These are phyloP conservation scores for Psilocybe cyanescens DNA, from an alignment of 768 basidiomycete species.

Conservation along the genomic window DNA sequence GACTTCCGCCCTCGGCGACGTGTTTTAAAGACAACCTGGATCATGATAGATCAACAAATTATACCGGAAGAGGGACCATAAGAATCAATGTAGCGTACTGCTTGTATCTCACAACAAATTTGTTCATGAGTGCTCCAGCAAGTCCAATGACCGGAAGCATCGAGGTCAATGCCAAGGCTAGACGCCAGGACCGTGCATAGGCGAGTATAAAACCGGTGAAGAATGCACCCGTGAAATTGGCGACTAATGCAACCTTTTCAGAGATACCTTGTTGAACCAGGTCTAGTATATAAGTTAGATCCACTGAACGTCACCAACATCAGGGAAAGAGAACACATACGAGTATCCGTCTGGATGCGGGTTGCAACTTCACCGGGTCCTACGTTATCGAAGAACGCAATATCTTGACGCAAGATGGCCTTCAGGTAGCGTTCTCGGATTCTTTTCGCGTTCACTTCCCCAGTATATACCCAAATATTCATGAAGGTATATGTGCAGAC, in stretches of 20 bases:
- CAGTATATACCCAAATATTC: constrained; percentile 73
- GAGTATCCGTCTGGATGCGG: constrained; percentile 87
- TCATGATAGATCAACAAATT: background rate
- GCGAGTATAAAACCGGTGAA: constrained; percentile 80
- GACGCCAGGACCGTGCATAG: constrained; percentile 71
- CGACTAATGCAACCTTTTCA: constrained; percentile 80
- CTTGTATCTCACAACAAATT: constrained; percentile 62
- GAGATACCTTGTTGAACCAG: constrained; percentile 90
- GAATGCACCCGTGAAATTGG: constrained; percentile 72
- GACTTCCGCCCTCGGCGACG: constrained; percentile 76
- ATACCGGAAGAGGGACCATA: background rate
- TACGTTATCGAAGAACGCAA: constrained; percentile 90
- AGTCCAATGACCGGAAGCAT: constrained; percentile 85
- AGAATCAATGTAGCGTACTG: constrained; percentile 50
- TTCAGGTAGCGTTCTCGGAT: constrained; percentile 83
- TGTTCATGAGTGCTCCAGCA: constrained; percentile 76
- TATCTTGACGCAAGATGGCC: constrained; percentile 83
- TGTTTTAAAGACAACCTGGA: constrained; percentile 68
- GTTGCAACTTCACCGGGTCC: constrained; percentile 95
- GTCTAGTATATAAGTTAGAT: constrained; percentile 44
- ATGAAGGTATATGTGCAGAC: constrained; percentile 75
- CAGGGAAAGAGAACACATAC: constrained; percentile 39
- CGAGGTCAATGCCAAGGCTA: constrained; percentile 81
- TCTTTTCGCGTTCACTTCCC: constrained; percentile 82
- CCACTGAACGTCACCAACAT: background rate